Evolutionary conservation across 192 early-diverging fungal species (phyloP).

Genomic region (Phycomyces blakesleeanus): DNA sequence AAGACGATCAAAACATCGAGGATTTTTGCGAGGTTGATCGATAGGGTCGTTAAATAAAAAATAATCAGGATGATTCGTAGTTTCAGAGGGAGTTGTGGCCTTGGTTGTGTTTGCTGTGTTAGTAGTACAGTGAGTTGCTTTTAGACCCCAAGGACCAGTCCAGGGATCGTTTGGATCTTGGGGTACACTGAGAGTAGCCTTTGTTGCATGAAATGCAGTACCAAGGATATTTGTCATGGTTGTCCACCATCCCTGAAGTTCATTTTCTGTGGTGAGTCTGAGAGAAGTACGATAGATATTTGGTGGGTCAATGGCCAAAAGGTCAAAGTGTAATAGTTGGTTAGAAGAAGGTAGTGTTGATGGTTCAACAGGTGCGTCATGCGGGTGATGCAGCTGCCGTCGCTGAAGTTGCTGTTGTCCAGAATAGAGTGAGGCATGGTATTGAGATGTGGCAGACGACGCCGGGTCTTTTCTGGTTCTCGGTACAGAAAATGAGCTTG

Average conservation of each 20-base stretch:
- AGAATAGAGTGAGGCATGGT: conserved; percentile 31
- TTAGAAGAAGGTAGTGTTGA: background rate
- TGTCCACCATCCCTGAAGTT: conserved; percentile 39
- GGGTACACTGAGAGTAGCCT: conserved; percentile 34
- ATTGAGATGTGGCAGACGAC: conserved; percentile 19
- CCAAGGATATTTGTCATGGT: conserved; percentile 33
- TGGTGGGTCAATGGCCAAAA: conserved; percentile 28
- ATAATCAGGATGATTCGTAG: conserved; percentile 10
- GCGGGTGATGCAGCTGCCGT: conserved; percentile 4
- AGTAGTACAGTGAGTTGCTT: conserved; percentile 28
- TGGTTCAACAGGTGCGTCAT: background rate
- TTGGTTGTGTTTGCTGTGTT: conserved; percentile 6
- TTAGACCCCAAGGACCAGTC: conserved; percentile 40
- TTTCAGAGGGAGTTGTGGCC: background rate
- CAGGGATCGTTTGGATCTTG: conserved; percentile 40
- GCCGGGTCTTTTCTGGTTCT: background rate
- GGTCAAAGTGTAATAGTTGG: conserved; percentile 14
- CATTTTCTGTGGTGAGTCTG: conserved; percentile 36
- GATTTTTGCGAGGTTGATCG: conserved; percentile 30
- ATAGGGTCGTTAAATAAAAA: conserved; percentile 9
- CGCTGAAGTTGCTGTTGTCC: conserved; percentile 27
- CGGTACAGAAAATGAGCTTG: no score
- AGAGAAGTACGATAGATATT: conserved; percentile 41
- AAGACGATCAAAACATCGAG: conserved; percentile 46
- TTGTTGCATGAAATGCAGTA: conserved; percentile 35